phyloP scores from a whole-genome alignment of 768 basidiomycete genomes.

The Naganishia friedmannii region DNA sequence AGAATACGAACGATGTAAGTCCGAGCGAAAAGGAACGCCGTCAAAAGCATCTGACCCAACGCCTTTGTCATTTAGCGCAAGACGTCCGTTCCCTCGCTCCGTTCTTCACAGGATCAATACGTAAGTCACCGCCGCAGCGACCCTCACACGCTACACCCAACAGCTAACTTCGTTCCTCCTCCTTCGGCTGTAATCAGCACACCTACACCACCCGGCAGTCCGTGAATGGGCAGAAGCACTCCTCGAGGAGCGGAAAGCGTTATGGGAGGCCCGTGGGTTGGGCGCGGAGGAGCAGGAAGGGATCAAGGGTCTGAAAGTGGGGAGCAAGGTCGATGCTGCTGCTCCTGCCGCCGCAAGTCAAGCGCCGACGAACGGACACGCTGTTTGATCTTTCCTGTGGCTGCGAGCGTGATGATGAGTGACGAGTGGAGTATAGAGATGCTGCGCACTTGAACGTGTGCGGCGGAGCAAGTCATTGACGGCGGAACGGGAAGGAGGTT shows the following conservation, averaged over 20 bases:
- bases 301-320: slow-evolving; percentile 34
- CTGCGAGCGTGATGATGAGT: no score
- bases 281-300: slow-evolving; percentile 41
- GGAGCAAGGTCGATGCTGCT: slow-evolving; percentile 15
- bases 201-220: slow-evolving; percentile 49
- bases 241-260: slow-evolving; percentile 46
- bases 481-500: no score
- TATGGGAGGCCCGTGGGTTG: slow-evolving; percentile 46
- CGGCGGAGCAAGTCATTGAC: no score
- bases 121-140: slow-evolving; percentile 23
- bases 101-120: slow-evolving; percentile 46
- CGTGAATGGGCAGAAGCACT: slow-evolving; percentile 48
- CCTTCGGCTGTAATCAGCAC: slow-evolving; percentile 31
- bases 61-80: slow-evolving; percentile 38
- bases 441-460: no score
- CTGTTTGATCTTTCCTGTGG: not conserved
- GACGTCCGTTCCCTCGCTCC: slow-evolving; percentile 45
- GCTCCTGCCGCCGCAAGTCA: not conserved
- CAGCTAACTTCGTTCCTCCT: not conserved
- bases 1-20: slow-evolving; percentile 53
- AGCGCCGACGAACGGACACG: not conserved
- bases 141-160: not conserved
- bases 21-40: no score
- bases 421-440: not conserved
- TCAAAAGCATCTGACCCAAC: not conserved